Conservation (phyloP, 164 flowering plant species). For the Cinnamomum chago region DNA sequence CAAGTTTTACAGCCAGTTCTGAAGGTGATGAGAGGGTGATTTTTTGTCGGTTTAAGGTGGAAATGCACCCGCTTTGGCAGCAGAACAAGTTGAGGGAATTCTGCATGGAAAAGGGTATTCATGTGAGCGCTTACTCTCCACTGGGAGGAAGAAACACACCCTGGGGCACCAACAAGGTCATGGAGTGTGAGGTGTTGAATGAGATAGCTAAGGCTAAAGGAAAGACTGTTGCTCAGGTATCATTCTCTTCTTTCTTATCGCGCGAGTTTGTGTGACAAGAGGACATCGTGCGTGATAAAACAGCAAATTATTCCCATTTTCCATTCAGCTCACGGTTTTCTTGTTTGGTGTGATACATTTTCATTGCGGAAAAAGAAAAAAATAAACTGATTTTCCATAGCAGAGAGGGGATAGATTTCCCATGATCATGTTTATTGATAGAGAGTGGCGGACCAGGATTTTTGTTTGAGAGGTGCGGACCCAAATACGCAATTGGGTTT, state of each 20-base stretch:
- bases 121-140: slow-evolving; percentile 32
- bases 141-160: slow-evolving; percentile 22
- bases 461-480: too few species aligned
- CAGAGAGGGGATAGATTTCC: too few species aligned
- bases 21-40: background rate
- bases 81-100: slow-evolving; percentile 26
- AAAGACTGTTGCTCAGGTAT: slow-evolving; percentile 28
- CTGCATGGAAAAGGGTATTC: slow-evolving; percentile 22
- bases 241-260: background rate
- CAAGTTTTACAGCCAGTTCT: background rate
- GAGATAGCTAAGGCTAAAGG: slow-evolving; percentile 28
- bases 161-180: slow-evolving; percentile 22
- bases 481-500: too few species aligned
- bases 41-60: slow-evolving; percentile 21
- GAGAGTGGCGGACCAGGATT: too few species aligned
- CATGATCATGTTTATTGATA: too few species aligned
- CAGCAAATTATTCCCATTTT: background rate
- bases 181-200: slow-evolving; percentile 18
- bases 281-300: too few species aligned
- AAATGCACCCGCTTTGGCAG: slow-evolving; percentile 33
- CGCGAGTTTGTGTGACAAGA: too few species aligned
- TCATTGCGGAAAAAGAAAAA: background rate
- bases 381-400: too few species aligned
- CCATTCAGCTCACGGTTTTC: too few species aligned
- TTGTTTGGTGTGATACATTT: background rate